phyloP scores from a whole-genome alignment of 2,329 filamentous ascomycete genomes.

The Aspergillus ibericus region DNA sequence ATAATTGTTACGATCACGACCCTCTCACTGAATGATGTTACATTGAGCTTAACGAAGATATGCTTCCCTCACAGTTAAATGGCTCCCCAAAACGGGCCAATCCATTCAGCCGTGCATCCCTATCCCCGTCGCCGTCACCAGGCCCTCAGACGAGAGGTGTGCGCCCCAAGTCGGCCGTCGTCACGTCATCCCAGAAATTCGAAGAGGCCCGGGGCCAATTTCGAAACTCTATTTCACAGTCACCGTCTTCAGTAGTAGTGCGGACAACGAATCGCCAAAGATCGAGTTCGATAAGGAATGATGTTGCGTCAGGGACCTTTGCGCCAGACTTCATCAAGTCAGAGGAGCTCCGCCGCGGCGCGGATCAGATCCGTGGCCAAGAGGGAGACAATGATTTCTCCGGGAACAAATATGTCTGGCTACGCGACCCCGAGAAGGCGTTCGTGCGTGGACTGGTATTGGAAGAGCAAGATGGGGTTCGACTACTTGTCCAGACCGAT shows the following conservation, averaged over 20 bases:
- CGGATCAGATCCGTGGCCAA: conserved; percentile 65
- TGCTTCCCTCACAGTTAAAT: conserved; percentile 59
- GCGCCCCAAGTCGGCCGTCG: conserved; percentile 74
- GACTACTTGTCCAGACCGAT: conserved; percentile 85
- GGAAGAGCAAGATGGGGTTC: conserved; percentile 69
- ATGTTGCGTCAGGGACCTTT: conserved; percentile 75
- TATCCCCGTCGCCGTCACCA: conserved; percentile 65
- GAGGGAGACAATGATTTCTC: conserved; percentile 99
- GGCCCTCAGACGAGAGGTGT: conserved; percentile 44
- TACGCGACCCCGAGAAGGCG: conserved; percentile 80
- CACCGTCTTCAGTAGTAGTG: conserved; percentile 48
- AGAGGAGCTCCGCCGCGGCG: conserved; percentile 67
- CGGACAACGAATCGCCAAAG: conserved; percentile 45
- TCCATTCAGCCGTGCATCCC: conserved; percentile 66
- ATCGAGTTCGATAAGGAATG: conserved; percentile 65
- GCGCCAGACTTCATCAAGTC: conserved; percentile 94
- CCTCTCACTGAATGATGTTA: conserved; percentile 29
- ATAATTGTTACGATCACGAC: conserved; percentile 18
- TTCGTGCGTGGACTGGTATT: conserved; percentile 93
- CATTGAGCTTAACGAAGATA: conserved; percentile 33
- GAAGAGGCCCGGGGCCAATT: conserved; percentile 56
- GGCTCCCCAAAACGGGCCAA: conserved; percentile 75
- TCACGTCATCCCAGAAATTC: conserved; percentile 57
- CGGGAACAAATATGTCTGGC: conserved; percentile 96
- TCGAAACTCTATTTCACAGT: conserved; percentile 65